Base-by-base conservation (phyloP, 495 filamentous ascomycete species). In the Aspergillus diversus region DNA sequence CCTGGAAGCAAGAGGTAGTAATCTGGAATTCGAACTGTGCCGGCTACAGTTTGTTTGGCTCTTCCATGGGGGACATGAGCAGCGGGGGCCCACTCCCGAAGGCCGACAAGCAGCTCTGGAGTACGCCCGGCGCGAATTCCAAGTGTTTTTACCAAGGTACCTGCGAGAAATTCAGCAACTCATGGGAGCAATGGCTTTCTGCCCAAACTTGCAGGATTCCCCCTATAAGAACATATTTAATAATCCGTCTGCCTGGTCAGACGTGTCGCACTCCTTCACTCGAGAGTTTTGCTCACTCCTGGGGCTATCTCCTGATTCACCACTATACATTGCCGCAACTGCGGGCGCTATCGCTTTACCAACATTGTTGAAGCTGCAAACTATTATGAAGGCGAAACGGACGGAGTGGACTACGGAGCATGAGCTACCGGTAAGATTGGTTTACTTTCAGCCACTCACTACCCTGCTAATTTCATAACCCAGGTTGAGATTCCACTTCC, bases 261-360 rank as follows among this genome's bases (percentile, higher is more conserved):
- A 96, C 51, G 89, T 96, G 5, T 86, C 90, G 3, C 75, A 85
- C 39, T 89, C 89, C 1, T 99, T 98, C 73, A 97, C 92, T 0
- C 86, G 89, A 49, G 94, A 97, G 71, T 99, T 97, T 77, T 98
- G 95, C 77, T 90, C 88, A n/a, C 80, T 98, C 7, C 83, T 98
- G 1, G 92, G 92, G 1, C 80, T 98, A 4, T 91, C 90, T 1
- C 92, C 93, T 15, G 89, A 94, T 59, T 93, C 90, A 0, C 95
- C 95, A 0, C 86, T 99, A 31, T 96, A 97, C 69, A 86, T 97
- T 33, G 93, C 95, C 42, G 89, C 87, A 0, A 98, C 93, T 21
- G 95, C 95, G 12, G 95, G 95, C 27, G 89, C 91, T 5, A 93
- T 99, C 15, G 93, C 95, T 0, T 76, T 99, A 1, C 95, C 95